Evolutionary conservation across 352 stramenopile species (phyloP), one percentile per base, ranked within the genome.

Genomic region (Thalassiosira mediterranea): DNA sequence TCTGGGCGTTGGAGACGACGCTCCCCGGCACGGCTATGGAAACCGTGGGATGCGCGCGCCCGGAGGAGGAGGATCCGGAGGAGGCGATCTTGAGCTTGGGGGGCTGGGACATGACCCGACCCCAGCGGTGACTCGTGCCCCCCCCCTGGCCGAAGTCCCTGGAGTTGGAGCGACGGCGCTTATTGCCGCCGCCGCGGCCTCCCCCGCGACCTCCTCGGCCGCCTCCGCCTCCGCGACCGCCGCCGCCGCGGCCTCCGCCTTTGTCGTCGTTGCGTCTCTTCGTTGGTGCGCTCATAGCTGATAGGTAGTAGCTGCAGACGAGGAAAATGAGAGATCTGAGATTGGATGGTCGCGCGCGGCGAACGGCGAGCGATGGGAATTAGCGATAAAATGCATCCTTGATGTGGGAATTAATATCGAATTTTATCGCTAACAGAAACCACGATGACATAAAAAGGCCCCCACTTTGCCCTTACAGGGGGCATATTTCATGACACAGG

Each of bases 1-100:
- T 98, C 86, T 99, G 96, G 32, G 95, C 96, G 79, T 99, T 99
- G 69, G 97, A 95, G 10, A 99, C 83, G 29, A 99, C 95, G 40
- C 94, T 98, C 32, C 96, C 96, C 0, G 97, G 96, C 54, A 99
- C 88, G 8, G 97, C 96, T 69, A 99, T 98, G 32, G 92, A 98
- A 44, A 98, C 74, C 23, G 97, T 99, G 68, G 94, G 97, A 59
- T 84, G 81, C 23, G 72, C 10, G 5, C 21, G 13, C 11, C 46
- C 5, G 5, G 5, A 76, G 42, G 69, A 60, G 47, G 65, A 82
- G 13, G 76, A 77, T 48, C 65, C 56, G 46, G 67, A 82, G 13
- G 76, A 72, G 5, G 81, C 63, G 3, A 60, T 57, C 68, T 90
- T 86, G 13, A 84, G 52, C 72, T 77, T 79, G 34, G 76, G 76